Evolutionary conservation across 495 filamentous ascomycete species (phyloP).

Genomic region (Echria macrotheca): DNA sequence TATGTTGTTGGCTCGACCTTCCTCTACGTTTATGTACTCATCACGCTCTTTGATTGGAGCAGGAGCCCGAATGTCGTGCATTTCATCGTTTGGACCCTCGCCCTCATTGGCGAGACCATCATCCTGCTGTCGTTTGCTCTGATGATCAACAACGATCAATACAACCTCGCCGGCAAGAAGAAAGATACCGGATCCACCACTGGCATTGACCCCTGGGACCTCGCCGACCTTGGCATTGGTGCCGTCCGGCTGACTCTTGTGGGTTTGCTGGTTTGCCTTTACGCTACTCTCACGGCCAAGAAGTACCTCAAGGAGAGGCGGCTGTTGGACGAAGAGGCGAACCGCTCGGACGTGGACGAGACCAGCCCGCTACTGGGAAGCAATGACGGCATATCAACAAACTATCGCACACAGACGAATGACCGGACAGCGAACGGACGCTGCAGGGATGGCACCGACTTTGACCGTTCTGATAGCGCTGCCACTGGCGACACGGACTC

Average conservation of each 20-base stretch:
- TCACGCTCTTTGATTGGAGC: constrained; percentile 73
- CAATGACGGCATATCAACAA: constrained; percentile 17
- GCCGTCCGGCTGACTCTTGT: constrained; percentile 38
- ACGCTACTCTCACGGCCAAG: constrained; percentile 25
- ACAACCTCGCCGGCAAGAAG: constrained; percentile 32
- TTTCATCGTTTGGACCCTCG: constrained; percentile 66
- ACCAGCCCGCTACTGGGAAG: constrained; percentile 46
- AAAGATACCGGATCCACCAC: constrained; percentile 15
- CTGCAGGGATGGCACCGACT: constrained; percentile 23
- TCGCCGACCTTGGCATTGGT: constrained; percentile 44
- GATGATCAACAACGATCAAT: constrained; percentile 55
- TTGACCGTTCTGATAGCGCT: no score
- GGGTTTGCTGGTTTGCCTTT: constrained; percentile 37
- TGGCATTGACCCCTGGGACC: constrained; percentile 40
- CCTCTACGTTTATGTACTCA: constrained; percentile 55
- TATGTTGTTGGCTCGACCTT: constrained; percentile 67
- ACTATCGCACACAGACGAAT: constrained; percentile 27
- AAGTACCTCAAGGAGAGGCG: constrained; percentile 28
- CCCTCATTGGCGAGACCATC: constrained; percentile 59
- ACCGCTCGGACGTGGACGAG: constrained; percentile 41
- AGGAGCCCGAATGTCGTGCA: constrained; percentile 69
- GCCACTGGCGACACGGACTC: constrained; percentile 25
- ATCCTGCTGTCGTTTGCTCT: constrained; percentile 60
- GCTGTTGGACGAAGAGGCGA: constrained; percentile 36
- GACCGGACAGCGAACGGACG: constrained; percentile 18